Evolutionary conservation across 1,284 basidiomycete genomes (phyloP).

Genomic region (Tilletiaria anomala): DNA sequence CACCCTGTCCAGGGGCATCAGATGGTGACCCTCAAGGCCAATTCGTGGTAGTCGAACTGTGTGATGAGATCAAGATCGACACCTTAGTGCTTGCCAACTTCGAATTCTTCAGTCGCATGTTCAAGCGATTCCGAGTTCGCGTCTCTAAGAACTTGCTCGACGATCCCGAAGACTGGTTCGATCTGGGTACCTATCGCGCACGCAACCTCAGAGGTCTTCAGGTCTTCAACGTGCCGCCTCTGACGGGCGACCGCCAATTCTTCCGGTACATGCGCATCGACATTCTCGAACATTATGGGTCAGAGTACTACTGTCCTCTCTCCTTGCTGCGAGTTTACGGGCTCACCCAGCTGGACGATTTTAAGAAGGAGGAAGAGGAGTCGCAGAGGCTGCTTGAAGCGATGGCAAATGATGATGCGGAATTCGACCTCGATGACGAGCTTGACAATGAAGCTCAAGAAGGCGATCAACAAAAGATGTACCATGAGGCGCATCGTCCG

Average conservation of each 20-base stretch:
- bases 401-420: too few species aligned
- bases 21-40: slow-evolving; percentile 44
- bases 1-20: slow-evolving; percentile 55
- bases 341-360: slow-evolving; percentile 88
- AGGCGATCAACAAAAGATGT: too few species aligned
- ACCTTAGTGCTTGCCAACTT: slow-evolving; percentile 91
- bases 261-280: slow-evolving; percentile 78
- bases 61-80: slow-evolving; percentile 91
- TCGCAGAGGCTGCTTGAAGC: too few species aligned
- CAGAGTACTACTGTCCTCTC: slow-evolving; percentile 90
- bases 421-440: too few species aligned
- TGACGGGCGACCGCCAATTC: slow-evolving; percentile 9
- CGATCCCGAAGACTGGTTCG: slow-evolving; percentile 50
- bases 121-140: slow-evolving; percentile 76
- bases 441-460: too few species aligned
- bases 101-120: slow-evolving; percentile 95
- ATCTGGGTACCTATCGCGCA: slow-evolving; percentile 59
- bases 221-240: slow-evolving; percentile 40
- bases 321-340: slow-evolving; percentile 87
- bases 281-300: slow-evolving; percentile 83
- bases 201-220: slow-evolving; percentile 86
- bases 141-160: slow-evolving; percentile 61
- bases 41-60: slow-evolving; percentile 86
- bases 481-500: too few species aligned
- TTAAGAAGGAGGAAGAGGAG: slow-evolving; percentile 45